Percentiles rank a stretch among this genome's conserved stretches.
Evolutionary conservation across 352 stramenopile species (phyloP).

Genomic region (Peronospora destructor): DNA sequence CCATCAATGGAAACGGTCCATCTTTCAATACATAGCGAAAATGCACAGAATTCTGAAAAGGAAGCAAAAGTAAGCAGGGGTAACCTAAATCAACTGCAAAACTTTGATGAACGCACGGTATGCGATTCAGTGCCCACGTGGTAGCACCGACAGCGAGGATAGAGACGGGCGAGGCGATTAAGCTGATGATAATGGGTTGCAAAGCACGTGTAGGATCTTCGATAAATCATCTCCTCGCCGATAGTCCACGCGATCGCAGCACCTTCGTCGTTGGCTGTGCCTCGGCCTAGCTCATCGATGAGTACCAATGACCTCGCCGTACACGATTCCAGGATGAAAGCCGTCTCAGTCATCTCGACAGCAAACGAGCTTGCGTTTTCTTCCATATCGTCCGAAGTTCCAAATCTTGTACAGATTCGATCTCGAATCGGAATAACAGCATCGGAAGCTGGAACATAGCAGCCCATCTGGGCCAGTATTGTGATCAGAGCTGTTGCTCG

Average conservation of each 20-base stretch:
- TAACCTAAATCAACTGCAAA: not conserved
- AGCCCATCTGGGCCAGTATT: constrained; percentile 88
- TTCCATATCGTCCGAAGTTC: constrained; percentile 90
- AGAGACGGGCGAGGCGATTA: constrained; percentile 53
- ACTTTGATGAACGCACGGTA: constrained; percentile 28
- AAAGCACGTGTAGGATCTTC: constrained; percentile 78
- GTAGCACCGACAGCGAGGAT: constrained; percentile 60
- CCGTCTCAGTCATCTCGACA: constrained; percentile 88
- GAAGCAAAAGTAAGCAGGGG: constrained; percentile 1
- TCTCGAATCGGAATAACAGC: constrained; percentile 81
- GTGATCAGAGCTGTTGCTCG: constrained; percentile 79
- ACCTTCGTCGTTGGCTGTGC: constrained; percentile 86
- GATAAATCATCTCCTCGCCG: constrained; percentile 69
- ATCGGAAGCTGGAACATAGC: constrained; percentile 80
- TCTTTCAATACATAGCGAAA: constrained; percentile 67
- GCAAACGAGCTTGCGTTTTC: constrained; percentile 89
- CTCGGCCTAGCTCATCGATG: constrained; percentile 88
- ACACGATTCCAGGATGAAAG: constrained; percentile 77
- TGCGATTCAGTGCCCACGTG: constrained; percentile 50
- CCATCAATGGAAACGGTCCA: constrained; percentile 44
- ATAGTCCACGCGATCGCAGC: constrained; percentile 86
- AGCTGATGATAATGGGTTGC: constrained; percentile 87
- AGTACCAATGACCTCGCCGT: constrained; percentile 73
- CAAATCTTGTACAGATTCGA: constrained; percentile 88
- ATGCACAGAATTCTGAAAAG: constrained; percentile 37